These are phyloP conservation scores for Geoglossum cookeanum DNA, from an alignment of 2,329 filamentous ascomycete species.

Conservation along the genomic window DNA sequence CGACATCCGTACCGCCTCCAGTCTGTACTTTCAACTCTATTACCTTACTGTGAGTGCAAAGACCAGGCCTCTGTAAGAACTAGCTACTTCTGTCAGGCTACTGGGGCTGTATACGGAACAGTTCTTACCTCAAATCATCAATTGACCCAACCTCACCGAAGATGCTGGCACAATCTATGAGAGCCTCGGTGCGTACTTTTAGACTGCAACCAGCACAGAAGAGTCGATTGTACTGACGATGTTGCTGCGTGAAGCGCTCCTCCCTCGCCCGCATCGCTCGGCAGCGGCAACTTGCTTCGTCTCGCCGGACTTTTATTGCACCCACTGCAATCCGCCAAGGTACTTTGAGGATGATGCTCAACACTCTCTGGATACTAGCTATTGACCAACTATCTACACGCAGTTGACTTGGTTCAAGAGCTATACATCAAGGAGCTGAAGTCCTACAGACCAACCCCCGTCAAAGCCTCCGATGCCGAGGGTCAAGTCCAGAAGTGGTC, in stretches of 20 bases:
- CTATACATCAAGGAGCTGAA: slow-evolving; percentile 94
- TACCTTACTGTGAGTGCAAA: no score
- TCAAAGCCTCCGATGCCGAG: slow-evolving; percentile 75
- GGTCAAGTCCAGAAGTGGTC: slow-evolving; percentile 81
- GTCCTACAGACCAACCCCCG: slow-evolving; percentile 68
- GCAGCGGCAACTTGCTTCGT: slow-evolving; percentile 27
- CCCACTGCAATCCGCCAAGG: slow-evolving; percentile 41
- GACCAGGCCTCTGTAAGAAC: not conserved
- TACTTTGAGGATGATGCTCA: slow-evolving; percentile 27
- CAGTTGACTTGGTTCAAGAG: slow-evolving; percentile 95
- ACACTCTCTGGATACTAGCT: not conserved
- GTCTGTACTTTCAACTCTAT: no score
- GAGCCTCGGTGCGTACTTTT: slow-evolving; percentile 16
- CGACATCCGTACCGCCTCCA: no score
- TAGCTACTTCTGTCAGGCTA: slow-evolving; percentile 12
- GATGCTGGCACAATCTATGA: slow-evolving; percentile 19
- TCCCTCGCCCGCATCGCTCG: slow-evolving; percentile 37
- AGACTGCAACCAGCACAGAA: slow-evolving; percentile 3
- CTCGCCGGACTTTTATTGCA: slow-evolving; percentile 44
- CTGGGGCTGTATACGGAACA: slow-evolving; percentile 11
- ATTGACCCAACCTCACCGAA: slow-evolving; percentile 15
- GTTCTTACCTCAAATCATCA: slow-evolving; percentile 8
- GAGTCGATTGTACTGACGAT: not conserved
- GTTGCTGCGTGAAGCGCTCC: slow-evolving; percentile 14
- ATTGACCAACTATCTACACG: slow-evolving; percentile 6